Base-by-base conservation (phyloP, 345 rosid species). In the Hibiscus trionum region DNA sequence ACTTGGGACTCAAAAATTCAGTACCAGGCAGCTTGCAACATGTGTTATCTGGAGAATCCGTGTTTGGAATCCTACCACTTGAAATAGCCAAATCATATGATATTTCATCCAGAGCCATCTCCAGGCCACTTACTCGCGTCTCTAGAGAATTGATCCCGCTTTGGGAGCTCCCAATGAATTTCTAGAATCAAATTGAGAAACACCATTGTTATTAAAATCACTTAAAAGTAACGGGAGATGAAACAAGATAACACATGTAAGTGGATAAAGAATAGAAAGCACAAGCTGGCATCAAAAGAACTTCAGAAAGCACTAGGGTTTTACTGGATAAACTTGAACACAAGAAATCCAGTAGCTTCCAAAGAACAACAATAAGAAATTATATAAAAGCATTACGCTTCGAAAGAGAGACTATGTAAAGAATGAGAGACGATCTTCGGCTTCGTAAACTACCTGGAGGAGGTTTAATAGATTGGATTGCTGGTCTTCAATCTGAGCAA, bases 21-120 rank as follows among this genome's bases (percentile, higher is more conserved):
- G 97, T 50, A 57, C 97, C 96, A 24, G 98, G 96, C 70, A 91
- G 86, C 80, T 85, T 90, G 75, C 95, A 91, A 73, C 99, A 91
- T 21, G 90, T 81, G 75, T 88, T 84, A 67, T 89, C 93, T 55
- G 74, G 78, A 46, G 76, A 70, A 26, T 85, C 78, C 49, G 69
- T 73, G 66, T 73, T 82, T 21, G 83, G 85, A 67, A 81, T 76
- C 80, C 91, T 90, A 72, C 97, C 93, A 35, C 75, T 87, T 12
- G 95, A 84, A 63, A 87, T 44, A 60, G 86, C 82, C 76, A 89
- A 61, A 83, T 89, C 97, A 52, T 85, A 78, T 17, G 97, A 95
- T 67, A 95, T 90, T 65, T 90, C 97, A 47, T 86, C 92, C 70
- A 95, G 74, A 57, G 96, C 90, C 91, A 89, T 87, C 81, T 95